Conservation (phyloP, 371 early-diverging fungal species). For the Smittium culicis region DNA sequence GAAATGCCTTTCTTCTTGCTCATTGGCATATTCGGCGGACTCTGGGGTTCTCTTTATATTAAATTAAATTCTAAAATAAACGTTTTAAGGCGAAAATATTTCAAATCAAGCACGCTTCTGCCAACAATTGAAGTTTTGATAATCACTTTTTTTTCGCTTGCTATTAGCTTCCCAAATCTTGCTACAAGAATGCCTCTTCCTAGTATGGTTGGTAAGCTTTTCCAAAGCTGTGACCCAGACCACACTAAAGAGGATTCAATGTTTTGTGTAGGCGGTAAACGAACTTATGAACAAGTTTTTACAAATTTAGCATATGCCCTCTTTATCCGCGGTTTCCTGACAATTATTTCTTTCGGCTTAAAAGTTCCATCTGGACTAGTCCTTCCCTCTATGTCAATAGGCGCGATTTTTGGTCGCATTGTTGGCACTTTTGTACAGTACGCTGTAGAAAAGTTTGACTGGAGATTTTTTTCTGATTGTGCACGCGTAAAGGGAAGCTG, state of each 20-base stretch:
- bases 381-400: constrained; percentile 65
- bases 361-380: constrained; percentile 64
- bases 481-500: constrained; percentile 41
- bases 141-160: constrained; percentile 56
- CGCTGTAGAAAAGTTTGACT: constrained; percentile 41
- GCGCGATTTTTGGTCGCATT: constrained; percentile 60
- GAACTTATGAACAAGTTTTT: constrained; percentile 17
- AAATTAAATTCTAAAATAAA: constrained; percentile 55
- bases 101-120: constrained; percentile 30
- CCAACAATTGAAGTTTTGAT: constrained; percentile 52
- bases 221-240: constrained; percentile 52
- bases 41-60: constrained; percentile 79
- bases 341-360: constrained; percentile 66
- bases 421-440: constrained; percentile 56
- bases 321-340: constrained; percentile 41
- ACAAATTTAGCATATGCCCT: constrained; percentile 9
- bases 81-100: constrained; percentile 28
- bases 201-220: constrained; percentile 50
- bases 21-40: constrained; percentile 82
- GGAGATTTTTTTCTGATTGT: constrained; percentile 50
- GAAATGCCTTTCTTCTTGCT: constrained; percentile 67
- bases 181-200: constrained; percentile 58
- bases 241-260: constrained; percentile 16
- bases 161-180: constrained; percentile 59
- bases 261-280: constrained; percentile 16